Base-by-base conservation (phyloP, 2,329 filamentous ascomycete genomes). In the Diaporthe destruens region DNA sequence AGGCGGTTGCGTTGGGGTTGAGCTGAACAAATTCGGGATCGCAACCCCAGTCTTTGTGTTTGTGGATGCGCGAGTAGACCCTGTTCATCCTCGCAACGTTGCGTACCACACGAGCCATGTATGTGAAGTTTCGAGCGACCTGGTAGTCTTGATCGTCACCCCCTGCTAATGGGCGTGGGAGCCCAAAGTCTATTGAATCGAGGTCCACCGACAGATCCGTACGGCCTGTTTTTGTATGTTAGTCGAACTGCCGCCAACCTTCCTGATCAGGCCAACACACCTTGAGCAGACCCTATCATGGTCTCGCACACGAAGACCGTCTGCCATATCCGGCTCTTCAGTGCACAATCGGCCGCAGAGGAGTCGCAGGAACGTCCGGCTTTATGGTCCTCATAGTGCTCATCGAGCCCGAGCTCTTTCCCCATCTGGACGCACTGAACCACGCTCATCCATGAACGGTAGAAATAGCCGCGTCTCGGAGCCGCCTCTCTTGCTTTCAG, bases 401-500 rank as follows among this genome's bases (percentile, higher is more conserved):
- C 94, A 79, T 98, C 92, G 7, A 98, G 85, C 25, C 95, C 94
- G 42, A 98, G 86, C 79, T 98, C 96, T 78, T 97, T 96, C 34
- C 91, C 94, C 94, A 98, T 98, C 59, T 95, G 92, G 9, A 97
- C 92, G 75, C 96, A 94, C 74, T 95, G 94, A 69, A 98, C 96
- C 25, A 97, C 91, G 6, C 93, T 94, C 90, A 98, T 97, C 96
- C 96, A 98, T 0, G 96, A 98, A 49, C 96, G 92, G 82, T 96
- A 98, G 81, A 96, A 98, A 80, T 98, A 98, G 1, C 96, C 96
- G 74, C 94, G 91, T 80, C 97, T 97, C 0, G 96, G 95, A 11
- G 93, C 91, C n/a, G 94, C 93, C 81, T 98, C 96, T 75, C 95
- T 90, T 1, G 96, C 96, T 81, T 98, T 98, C 55, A 98, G 84